Conservation (phyloP, 805 yeast species). For the Hanseniaspora meyeri region DNA sequence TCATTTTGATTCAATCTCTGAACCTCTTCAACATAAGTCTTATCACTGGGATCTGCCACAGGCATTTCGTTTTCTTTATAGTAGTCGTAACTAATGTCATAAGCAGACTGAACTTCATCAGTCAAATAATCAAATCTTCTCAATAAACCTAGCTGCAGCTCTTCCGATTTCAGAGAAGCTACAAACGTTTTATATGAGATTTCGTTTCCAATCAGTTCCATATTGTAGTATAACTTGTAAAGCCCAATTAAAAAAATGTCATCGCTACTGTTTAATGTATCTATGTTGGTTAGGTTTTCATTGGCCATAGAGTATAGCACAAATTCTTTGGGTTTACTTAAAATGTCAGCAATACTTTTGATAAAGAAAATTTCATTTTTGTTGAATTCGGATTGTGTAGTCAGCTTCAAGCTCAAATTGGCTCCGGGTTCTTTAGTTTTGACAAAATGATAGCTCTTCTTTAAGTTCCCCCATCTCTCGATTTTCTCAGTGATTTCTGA, state of each 20-base stretch:
- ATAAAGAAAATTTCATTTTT: slow-evolving; percentile 8
- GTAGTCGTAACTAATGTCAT: not conserved
- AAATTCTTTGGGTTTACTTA: not conserved
- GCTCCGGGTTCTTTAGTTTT: slow-evolving; percentile 1
- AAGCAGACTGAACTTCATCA: not conserved
- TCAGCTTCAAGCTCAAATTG: not conserved
- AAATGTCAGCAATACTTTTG: not conserved
- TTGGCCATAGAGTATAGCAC: not conserved
- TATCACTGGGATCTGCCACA: not conserved
- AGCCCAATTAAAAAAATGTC: slow-evolving; percentile 2
- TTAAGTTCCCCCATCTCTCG: slow-evolving; percentile 3
- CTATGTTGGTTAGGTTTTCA: not conserved
- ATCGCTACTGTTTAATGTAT: not conserved
- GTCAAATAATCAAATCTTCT: not conserved
- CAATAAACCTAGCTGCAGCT: not conserved
- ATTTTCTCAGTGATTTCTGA: not conserved
- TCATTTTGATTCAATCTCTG: not conserved
- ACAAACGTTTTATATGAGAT: not conserved
- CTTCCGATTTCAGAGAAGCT: not conserved
- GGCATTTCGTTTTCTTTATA: not conserved
- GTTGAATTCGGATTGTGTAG: not conserved
- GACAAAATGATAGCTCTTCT: not conserved
- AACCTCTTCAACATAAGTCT: not conserved
- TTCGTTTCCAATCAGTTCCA: not conserved
- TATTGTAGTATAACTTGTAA: not conserved